Percentiles rank a stretch among this genome's conserved stretches.
These are phyloP conservation scores for Trichoderma simmonsii DNA, from an alignment of 2,329 filamentous ascomycete species.

Conservation along the genomic window DNA sequence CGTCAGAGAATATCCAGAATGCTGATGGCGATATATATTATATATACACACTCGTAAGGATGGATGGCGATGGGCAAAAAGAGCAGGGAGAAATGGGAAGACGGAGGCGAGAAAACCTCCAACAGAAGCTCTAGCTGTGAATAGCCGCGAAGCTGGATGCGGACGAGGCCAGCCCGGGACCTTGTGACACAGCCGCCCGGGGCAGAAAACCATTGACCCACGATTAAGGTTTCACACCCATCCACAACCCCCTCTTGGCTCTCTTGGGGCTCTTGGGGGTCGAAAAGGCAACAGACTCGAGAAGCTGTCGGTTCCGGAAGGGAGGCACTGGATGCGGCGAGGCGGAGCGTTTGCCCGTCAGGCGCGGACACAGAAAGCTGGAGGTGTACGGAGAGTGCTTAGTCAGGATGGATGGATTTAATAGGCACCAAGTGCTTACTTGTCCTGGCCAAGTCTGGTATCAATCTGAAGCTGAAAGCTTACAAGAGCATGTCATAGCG, in stretches of 20 bases:
- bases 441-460: neutral
- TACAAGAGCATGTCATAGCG: neutral
- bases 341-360: constrained; percentile 1
- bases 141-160: constrained; percentile 5
- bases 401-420: neutral
- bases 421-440: neutral
- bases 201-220: neutral
- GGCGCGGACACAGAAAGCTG: neutral
- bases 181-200: constrained; percentile 13
- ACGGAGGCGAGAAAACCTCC: neutral
- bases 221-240: constrained; percentile 18
- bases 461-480: neutral
- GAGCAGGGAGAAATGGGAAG: neutral
- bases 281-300: neutral
- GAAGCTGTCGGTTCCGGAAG: neutral
- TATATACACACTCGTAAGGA: neutral
- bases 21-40: neutral
- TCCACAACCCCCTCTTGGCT: neutral
- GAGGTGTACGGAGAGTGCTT: neutral
- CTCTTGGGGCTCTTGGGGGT: neutral
- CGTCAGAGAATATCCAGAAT: neutral
- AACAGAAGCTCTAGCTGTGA: neutral
- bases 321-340: constrained; percentile 16
- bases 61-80: neutral
- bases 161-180: constrained; percentile 8